Base-by-base conservation (phyloP, 2,329 filamentous ascomycete genomes). In the Cryphonectria japonica region DNA sequence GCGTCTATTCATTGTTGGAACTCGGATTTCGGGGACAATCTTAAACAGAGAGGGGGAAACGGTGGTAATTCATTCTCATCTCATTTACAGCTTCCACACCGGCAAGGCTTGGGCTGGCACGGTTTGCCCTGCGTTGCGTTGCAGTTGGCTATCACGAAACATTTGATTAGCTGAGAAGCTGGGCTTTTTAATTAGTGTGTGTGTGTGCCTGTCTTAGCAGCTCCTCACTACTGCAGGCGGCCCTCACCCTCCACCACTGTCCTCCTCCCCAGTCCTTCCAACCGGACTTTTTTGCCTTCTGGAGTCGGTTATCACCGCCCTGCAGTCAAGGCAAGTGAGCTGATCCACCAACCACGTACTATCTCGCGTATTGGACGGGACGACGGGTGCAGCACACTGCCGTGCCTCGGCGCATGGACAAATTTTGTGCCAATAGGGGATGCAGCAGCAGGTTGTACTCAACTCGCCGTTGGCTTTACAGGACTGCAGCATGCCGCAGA, bases 281-380 rank as follows among this genome's bases (percentile, higher is more conserved):
- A n/a, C 43, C 63, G 63, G 63, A 26, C 14, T 19, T 8, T 66
- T 54, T 66, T 61, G 19, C 64, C 64, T 22, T 39, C 64, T 57
- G 19, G 46, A 16, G 46, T 54, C 46, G 46, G 34, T 66, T 46
- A 66, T 66, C 64, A 66, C 64, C 64, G 64, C 64, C 46, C 46
- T 66, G 19, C 59, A 61, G 34, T 14, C 7, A 34, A 59, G 54
- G 19, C 64, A 43, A 43, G n/a, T 52, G 46, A 22, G 64, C 16
- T 57, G 64, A 46, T 66, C 64, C 64, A 66, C 64, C 19, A 29
- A 54, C 32, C 52, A 43, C 50, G 65, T 52, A 37, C 50, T 29
- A 32, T 50, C 29, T 52, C 29, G 16, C 39, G 63, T 34, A 46
- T n/a, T 46, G 43, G 46, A 52, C 66, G 37, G 39, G 39, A 60